Evolutionary conservation across 495 filamentous ascomycete genomes (phyloP), one percentile per base, ranked within the genome.

Genomic region (Penicillium canescens): DNA sequence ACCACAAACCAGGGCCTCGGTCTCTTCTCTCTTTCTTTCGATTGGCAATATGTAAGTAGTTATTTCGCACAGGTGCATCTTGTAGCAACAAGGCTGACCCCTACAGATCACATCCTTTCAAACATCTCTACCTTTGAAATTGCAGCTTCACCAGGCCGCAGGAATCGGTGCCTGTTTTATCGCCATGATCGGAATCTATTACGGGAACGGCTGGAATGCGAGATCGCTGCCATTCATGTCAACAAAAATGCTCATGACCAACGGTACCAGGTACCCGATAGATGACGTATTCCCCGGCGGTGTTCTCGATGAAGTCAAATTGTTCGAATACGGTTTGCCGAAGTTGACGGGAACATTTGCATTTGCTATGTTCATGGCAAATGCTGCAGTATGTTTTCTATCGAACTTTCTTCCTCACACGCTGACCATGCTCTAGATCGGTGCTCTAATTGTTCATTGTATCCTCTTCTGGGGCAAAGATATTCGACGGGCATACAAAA

Each of bases 1-100:
- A 56, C 68, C 4, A 76, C 70, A 23, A 84, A 86, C 53, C 80
- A 71, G 45, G 75, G 74, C 4, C 55, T 78, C 4, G 81, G 81
- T 0, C 54, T 82, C 1, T 69, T 84, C 24, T 68, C 61, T 21
- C 40, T 82, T 21, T 70, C 68, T 3, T 72, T 84, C 9, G 81
- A 84, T 62, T 84, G 81, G 81, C 78, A 84, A 65, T 84, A 83
- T 55, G 74, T 82, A 61, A 56, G 68, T 34, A 10, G 1, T 16
- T n/a, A 3, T 21, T 11, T 20, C 31, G 20, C 6, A 7, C 16
- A 24, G 2, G 12, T 6, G n/a, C 13, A n/a, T n/a, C n/a, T n/a
- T n/a, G n/a, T n/a, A n/a, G n/a, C n/a, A n/a, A n/a, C n/a, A n/a
- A n/a, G n/a, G n/a, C 61, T 67, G 12, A 67, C 39, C 4, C 6